Evolutionary conservation across 2,329 filamentous ascomycete species (phyloP), one percentile per base, ranked within the genome.

Genomic region (Chaetomiaceae sp.): DNA sequence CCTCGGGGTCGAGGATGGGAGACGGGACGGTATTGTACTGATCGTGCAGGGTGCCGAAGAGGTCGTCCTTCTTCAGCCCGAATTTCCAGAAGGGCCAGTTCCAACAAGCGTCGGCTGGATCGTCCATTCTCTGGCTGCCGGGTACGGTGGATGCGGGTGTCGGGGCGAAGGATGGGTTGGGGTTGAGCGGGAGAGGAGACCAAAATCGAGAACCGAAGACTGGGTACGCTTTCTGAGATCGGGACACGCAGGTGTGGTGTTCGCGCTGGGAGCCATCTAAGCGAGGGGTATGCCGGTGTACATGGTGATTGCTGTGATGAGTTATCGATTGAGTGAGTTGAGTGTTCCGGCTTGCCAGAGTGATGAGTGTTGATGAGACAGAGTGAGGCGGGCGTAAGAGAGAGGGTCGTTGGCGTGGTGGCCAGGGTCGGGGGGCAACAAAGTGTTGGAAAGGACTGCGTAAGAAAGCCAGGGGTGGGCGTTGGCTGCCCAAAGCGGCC

Each of bases 41-140:
- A 59, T 81, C 76, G 62, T 83, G 78, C 12, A 83, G 75, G 48
- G 75, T 79, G 49, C 76, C 78, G 65, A 77, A 77, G 67, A 83
- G 76, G 63, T 82, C 80, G 53, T 77, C 75, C 64, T 75, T 75
- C 73, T 79, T 81, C 75, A 83, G 75, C 64, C 79, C 80, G 71
- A 83, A 83, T 67, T 83, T 83, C 80, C 80, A 83, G 62, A 76
- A 75, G 39, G 80, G 80, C 80, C 80, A 83, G 61, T 73, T 71
- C 65, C 68, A 72, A 59, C 68, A 72, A 29, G 72, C 73, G 51
- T 81, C 80, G 66, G 65, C 71, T 22, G 73, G 74, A 52, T 82
- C 79, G 68, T 82, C 79, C 80, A 83, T 83, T 60, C 67, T 71
- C 61, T 63, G 54, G 37, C 36, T 56, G 62, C 62, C 63, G 51